Evolutionary conservation across 2,329 filamentous ascomycete genomes (phyloP).

Genomic region (Neonectria coccinea): DNA sequence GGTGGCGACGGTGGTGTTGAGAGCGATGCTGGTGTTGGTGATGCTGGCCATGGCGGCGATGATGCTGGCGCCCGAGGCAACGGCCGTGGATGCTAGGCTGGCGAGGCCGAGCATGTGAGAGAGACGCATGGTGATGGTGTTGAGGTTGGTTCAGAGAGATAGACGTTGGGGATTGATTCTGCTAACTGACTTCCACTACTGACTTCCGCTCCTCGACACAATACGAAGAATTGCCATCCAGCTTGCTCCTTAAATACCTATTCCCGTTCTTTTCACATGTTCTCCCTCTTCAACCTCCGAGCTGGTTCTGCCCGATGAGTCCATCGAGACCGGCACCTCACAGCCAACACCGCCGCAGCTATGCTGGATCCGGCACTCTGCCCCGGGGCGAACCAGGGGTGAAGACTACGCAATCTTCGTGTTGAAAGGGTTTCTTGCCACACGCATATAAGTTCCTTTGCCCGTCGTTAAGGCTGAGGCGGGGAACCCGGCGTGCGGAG

Average conservation of each 20-base stretch:
- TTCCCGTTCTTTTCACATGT: not conserved
- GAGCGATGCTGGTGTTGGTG: slow-evolving; percentile 47
- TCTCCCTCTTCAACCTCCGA: not conserved
- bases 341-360: slow-evolving; percentile 21
- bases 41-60: slow-evolving; percentile 52
- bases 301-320: not conserved
- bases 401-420: not conserved
- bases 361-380: slow-evolving; percentile 21
- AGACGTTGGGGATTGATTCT: not conserved
- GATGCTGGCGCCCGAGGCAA: slow-evolving; percentile 52
- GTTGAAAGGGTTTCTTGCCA: not conserved
- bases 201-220: not conserved
- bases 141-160: not conserved
- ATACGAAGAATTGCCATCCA: not conserved
- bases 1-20: slow-evolving; percentile 50
- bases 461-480: not conserved
- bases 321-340: not conserved
- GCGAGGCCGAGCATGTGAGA: slow-evolving; percentile 38
- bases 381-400: not conserved
- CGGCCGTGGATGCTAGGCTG: slow-evolving; percentile 39
- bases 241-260: not conserved
- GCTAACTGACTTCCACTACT: not conserved
- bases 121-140: slow-evolving; percentile 40
- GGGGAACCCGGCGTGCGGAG: slow-evolving; percentile 8
- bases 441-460: not conserved